A percentile compares a stretch with the other conserved stretches of the same genome.
These are phyloP conservation scores for Gentiana straminea DNA, from an alignment of 257 asterid species.

Conservation along the genomic window DNA sequence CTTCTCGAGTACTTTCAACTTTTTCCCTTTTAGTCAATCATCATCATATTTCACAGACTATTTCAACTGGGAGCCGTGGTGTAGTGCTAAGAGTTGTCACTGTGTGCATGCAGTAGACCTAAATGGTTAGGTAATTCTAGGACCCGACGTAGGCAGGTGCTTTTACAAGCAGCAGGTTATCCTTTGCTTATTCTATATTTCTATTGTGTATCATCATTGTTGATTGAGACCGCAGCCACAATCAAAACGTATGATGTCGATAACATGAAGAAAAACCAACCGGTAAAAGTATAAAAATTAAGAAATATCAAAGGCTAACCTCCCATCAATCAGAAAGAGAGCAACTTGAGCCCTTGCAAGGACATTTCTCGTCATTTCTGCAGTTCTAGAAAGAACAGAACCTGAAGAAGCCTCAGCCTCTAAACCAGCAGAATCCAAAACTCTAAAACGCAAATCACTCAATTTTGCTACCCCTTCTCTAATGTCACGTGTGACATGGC, in stretches of 20 bases:
- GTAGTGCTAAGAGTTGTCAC: too few relatives aligned
- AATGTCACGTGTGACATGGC: conserved; percentile 90
- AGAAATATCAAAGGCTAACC: conserved; percentile 27
- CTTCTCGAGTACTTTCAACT: too few relatives aligned
- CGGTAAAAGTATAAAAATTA: too few relatives aligned
- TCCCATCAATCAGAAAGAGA: conserved; percentile 78
- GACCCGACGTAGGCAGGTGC: too few relatives aligned
- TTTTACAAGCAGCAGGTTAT: too few relatives aligned
- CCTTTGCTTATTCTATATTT: too few relatives aligned
- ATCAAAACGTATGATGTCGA: too few relatives aligned
- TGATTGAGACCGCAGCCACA: neutral
- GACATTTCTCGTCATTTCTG: conserved; percentile 79
- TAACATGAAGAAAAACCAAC: too few relatives aligned
- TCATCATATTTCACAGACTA: neutral
- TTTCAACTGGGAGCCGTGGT: too few relatives aligned
- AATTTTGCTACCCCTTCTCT: conserved; percentile 91
- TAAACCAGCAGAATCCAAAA: conserved; percentile 96
- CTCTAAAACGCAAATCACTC: conserved; percentile 79
- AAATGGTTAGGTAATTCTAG: too few relatives aligned
- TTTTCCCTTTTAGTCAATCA: neutral
- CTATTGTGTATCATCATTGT: neutral
- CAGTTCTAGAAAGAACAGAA: conserved; percentile 89
- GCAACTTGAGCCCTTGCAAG: conserved; percentile 56
- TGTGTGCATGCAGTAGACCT: too few relatives aligned
- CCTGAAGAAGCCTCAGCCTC: conserved; percentile 99